Percentiles rank a stretch among this genome's conserved stretches.
phyloP scores from a whole-genome alignment of 2,329 filamentous ascomycete species.

The Alternaria alternata region DNA sequence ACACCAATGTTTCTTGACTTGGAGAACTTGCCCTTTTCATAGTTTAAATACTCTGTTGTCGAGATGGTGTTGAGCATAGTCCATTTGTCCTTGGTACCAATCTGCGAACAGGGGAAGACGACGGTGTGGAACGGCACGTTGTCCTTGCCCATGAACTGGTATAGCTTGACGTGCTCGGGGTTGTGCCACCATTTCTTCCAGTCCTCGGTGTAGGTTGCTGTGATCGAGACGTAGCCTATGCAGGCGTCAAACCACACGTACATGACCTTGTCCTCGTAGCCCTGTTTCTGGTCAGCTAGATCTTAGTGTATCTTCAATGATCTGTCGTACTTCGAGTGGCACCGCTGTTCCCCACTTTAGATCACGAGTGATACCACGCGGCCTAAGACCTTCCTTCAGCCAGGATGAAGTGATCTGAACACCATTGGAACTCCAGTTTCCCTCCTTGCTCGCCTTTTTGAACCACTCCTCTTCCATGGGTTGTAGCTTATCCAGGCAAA shows the following conservation, averaged over 20 bases:
- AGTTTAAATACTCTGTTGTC: constrained; percentile 74
- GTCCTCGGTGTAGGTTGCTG: constrained; percentile 84
- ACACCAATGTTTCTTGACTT: constrained; percentile 91
- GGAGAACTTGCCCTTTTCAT: constrained; percentile 75
- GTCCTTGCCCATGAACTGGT: constrained; percentile 93
- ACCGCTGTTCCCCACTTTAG: constrained; percentile 84
- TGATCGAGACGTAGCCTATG: constrained; percentile 95
- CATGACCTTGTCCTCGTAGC: constrained; percentile 79
- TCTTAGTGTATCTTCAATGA: background rate
- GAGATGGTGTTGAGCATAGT: constrained; percentile 88
- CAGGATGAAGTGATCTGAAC: constrained; percentile 80
- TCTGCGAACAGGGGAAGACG: constrained; percentile 87
- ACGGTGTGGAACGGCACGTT: constrained; percentile 89
- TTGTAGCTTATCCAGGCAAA: constrained; percentile 86
- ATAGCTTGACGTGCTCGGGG: constrained; percentile 84
- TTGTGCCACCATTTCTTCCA: constrained; percentile 97
- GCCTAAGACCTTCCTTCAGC: constrained; percentile 83
- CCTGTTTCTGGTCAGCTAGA: constrained; percentile 39
- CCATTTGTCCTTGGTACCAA: constrained; percentile 86
- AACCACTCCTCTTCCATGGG: constrained; percentile 81
- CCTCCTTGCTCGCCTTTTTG: constrained; percentile 74
- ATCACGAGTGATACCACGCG: constrained; percentile 89
- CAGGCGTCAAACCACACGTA: constrained; percentile 95
- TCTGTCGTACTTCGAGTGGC: constrained; percentile 53
- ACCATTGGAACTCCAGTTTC: constrained; percentile 79